A percentile compares a stretch with the other conserved stretches of the same genome.
Conservation (phyloP, 495 filamentous ascomycete species). For the Annulohypoxylon moriforme region DNA sequence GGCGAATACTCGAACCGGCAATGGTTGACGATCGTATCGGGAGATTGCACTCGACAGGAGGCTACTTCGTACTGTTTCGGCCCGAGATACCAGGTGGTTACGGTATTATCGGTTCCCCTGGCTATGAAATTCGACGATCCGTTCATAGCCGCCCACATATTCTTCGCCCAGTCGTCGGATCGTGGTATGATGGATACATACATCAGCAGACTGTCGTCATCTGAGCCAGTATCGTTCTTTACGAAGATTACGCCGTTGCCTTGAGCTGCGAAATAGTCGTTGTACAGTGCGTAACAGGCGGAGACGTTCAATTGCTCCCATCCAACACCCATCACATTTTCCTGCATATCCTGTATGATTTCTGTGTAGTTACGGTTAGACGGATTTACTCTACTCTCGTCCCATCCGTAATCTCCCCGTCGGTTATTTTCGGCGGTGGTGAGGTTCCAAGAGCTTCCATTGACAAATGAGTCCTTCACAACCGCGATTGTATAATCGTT, state of each 20-base stretch:
- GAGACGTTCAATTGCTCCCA: constrained; percentile 37
- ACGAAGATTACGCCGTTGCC: constrained; percentile 49
- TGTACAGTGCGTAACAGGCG: constrained; percentile 46
- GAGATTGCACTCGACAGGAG: constrained; percentile 39
- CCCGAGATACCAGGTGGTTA: constrained; percentile 42
- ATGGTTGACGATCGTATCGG: constrained; percentile 10
- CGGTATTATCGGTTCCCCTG: constrained; percentile 6
- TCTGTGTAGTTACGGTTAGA: constrained; percentile 21
- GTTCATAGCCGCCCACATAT: constrained; percentile 48
- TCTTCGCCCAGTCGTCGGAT: constrained; percentile 48
- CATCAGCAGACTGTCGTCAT: constrained; percentile 42
- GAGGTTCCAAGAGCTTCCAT: constrained; percentile 25
- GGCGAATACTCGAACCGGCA: constrained; percentile 43
- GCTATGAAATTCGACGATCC: constrained; percentile 23
- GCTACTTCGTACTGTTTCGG: constrained; percentile 40
- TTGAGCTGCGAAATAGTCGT: constrained; percentile 45
- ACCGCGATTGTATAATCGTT: constrained; percentile 52
- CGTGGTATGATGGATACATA: constrained; percentile 45
- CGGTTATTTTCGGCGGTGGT: constrained; percentile 17
- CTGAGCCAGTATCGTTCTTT: constrained; percentile 30
- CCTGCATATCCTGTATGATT: constrained; percentile 41
- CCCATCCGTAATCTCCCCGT: constrained; percentile 25
- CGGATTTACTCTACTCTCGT: constrained; percentile 30
- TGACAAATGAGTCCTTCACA: constrained; percentile 48
- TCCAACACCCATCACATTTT: constrained; percentile 8